A percentile compares a stretch with the other conserved stretches of the same genome.
Conservation (phyloP, 805 yeast species). For the Saturnispora ahearnii region DNA sequence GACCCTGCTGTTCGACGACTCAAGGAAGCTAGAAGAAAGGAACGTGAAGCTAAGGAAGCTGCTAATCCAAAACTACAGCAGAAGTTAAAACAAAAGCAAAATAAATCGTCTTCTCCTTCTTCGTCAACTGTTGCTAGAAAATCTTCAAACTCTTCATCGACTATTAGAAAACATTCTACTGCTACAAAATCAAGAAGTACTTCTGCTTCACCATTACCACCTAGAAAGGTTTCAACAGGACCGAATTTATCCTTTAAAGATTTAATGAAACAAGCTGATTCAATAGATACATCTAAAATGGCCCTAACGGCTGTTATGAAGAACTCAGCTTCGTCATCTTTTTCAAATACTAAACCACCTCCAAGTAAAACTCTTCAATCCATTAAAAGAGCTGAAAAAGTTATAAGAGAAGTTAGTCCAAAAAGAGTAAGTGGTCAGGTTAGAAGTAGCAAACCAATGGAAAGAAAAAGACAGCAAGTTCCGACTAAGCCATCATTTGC, state of each 20-base stretch:
- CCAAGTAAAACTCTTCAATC: slow-evolving; percentile 13
- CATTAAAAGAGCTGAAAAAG: slow-evolving; percentile 6
- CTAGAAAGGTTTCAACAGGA: slow-evolving; percentile 16
- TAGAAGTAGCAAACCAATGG: neutral
- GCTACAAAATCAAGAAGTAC: slow-evolving; percentile 3
- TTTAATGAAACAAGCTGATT: slow-evolving; percentile 59
- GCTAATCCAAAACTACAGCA: slow-evolving; percentile 5
- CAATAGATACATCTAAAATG: slow-evolving; percentile 42
- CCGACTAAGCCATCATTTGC: slow-evolving; percentile 30
- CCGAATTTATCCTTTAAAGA: slow-evolving; percentile 54
- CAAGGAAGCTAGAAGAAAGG: slow-evolving; percentile 56
- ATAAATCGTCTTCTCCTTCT: neutral
- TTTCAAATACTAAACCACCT: slow-evolving; percentile 5
- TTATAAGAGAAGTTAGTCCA: neutral
- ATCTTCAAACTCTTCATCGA: neutral
- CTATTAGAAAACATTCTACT: neutral
- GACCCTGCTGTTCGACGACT: slow-evolving; percentile 68
- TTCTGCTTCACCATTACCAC: neutral
- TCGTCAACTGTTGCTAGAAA: neutral
- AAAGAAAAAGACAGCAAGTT: neutral
- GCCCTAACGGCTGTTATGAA: slow-evolving; percentile 24
- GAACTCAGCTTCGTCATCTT: neutral
- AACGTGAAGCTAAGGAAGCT: slow-evolving; percentile 35
- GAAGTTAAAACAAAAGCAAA: slow-evolving; percentile 1
- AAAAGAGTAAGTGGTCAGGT: neutral